Evolutionary conservation across 805 yeast genomes (phyloP), one percentile per base, ranked within the genome.

Genomic region (Metschnikowia noctiluminum): DNA sequence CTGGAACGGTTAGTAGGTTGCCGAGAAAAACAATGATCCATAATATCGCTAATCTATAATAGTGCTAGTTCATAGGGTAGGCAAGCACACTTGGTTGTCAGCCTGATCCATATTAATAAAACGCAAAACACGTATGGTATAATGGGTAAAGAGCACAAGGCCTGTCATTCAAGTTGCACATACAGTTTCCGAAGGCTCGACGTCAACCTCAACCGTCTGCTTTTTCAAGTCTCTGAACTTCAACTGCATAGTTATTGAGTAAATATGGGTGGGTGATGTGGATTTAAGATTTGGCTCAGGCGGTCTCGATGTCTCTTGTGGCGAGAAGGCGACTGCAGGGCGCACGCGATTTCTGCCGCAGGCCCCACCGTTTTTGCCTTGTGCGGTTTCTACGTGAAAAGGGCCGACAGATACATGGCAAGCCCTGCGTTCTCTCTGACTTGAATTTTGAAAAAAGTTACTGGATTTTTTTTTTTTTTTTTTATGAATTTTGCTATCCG

Each of bases 171-270:
- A 21, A 21, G 4, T 21, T 21, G 21, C 7, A 74, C 81, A 57
- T 62, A 87, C 92, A 2, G 89, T 77, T 43, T 83, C 89, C 12
- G 78, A 52, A 8, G 78, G 75, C 51, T 86, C 95, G 49, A 89
- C 79, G 28, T 89, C 96, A 50, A 94, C 62, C 28, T 89, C 79
- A 66, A 91, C 81, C 64, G 84, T 87, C 64, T 89, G 90, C 72
- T 92, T 94, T 72, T 94, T 91, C 72, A 94, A 87, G 70, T 94
- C 96, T 66, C 91, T 90, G 66, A 94, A 83, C 44, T 84, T 77
- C 56, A 90, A 72, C 69, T 85, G 84, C 96, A 89, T 90, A 4
- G 21, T 21, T 53, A 38, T 34, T n/a, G 36, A 7, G 36, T 13
- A 7, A 12, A 12, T 45, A 39, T 32, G 11, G 6, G 15, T 15